phyloP scores from a whole-genome alignment of 2,329 filamentous ascomycete species.

The Sclerotinia trifoliorum region DNA sequence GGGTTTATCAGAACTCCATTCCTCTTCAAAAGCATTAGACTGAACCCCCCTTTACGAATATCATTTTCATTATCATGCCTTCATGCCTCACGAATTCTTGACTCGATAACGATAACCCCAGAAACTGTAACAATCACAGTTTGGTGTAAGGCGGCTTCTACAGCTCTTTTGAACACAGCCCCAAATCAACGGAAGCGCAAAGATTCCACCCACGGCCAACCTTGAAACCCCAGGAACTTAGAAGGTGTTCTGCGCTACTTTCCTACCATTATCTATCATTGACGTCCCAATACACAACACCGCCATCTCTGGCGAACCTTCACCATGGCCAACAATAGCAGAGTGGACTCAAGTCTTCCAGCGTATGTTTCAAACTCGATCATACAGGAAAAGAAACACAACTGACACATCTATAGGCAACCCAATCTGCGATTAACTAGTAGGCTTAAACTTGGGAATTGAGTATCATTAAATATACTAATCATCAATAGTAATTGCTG shows the following conservation, averaged over 20 bases:
- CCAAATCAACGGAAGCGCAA: constrained; percentile 22
- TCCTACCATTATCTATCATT: constrained; percentile 31
- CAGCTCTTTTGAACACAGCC: constrained; percentile 23
- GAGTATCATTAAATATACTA: constrained; percentile 30
- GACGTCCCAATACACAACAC: constrained; percentile 39
- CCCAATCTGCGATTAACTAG: constrained; percentile 92
- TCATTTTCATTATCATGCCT: constrained; percentile 17
- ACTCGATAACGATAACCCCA: constrained; percentile 19
- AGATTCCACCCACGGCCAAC: constrained; percentile 24
- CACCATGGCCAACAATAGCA: constrained; percentile 47
- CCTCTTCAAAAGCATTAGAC: constrained; percentile 13
- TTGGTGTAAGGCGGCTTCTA: constrained; percentile 17
- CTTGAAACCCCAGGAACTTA: constrained; percentile 21
- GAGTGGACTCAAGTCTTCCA: constrained; percentile 61
- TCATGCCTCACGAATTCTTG: constrained; percentile 16
- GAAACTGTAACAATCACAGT: constrained; percentile 6
- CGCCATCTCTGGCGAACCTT: constrained; percentile 39
- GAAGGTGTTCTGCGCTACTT: constrained; percentile 21
- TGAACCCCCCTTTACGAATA: constrained; percentile 19
- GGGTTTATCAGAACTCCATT: constrained; percentile 17
- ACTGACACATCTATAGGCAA: constrained; percentile 52
- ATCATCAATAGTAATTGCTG: constrained; percentile 79
- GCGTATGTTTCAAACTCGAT: constrained; percentile 51
- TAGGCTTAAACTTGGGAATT: constrained; percentile 48
- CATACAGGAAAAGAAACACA: constrained; percentile 23